phyloP scores from a whole-genome alignment of 176 grass and related monocot species.

The Bothriochloa decipiens region DNA sequence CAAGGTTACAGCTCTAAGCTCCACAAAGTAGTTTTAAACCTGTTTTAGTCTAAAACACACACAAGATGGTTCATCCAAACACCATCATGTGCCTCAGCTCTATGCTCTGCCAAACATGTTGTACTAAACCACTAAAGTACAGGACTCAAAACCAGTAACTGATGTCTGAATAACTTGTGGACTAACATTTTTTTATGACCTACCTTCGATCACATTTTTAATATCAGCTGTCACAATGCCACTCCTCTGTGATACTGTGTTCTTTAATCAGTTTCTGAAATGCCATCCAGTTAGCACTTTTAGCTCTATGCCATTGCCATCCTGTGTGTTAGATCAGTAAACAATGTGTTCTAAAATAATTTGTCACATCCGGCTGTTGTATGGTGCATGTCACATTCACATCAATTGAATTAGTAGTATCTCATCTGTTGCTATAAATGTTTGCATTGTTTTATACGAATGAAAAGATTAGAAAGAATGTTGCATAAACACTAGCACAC shows the following conservation, averaged over 20 bases:
- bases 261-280: background rate
- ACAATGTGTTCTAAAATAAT: background rate
- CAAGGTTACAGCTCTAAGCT: background rate
- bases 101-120: background rate
- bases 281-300: background rate
- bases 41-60: background rate
- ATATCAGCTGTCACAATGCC: background rate
- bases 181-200: background rate
- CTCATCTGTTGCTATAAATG: background rate
- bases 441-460: background rate
- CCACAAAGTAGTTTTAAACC: background rate
- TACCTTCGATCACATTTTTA: background rate
- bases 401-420: background rate
- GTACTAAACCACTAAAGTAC: no score
- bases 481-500: background rate
- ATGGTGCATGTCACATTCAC: background rate
- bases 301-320: background rate
- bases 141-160: background rate
- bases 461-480: background rate
- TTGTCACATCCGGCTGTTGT: background rate
- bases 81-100: background rate
- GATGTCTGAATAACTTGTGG: background rate
- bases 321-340: background rate
- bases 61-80: background rate
- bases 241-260: background rate